Percentiles rank a stretch among this genome's conserved stretches.
Conservation (phyloP, 192 early-diverging fungal genomes). For the Rhizophagus clarus region DNA sequence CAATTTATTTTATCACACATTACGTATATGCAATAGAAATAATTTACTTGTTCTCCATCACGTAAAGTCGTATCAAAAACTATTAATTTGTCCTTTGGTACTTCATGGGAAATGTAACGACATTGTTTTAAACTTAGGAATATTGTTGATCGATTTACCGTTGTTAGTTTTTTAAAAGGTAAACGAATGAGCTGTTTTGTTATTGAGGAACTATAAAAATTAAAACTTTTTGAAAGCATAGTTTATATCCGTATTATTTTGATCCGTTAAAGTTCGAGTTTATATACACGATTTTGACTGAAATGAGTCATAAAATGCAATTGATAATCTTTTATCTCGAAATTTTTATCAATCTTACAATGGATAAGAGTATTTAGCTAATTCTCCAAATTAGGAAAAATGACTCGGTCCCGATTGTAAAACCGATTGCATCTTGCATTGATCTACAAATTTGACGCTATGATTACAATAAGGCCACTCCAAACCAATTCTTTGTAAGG, state of each 20-base stretch:
- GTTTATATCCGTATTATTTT: not conserved
- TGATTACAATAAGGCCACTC: too few relatives aligned
- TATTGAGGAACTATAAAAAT: not conserved
- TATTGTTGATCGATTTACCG: not conserved
- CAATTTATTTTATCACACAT: too few relatives aligned
- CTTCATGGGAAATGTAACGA: not conserved
- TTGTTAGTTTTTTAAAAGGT: not conserved
- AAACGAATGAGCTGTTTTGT: not conserved
- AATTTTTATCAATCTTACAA: too few relatives aligned
- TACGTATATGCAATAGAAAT: not conserved
- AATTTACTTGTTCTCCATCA: constrained; percentile 89
- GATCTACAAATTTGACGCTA: too few relatives aligned
- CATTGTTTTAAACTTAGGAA: not conserved
- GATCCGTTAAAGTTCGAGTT: too few relatives aligned
- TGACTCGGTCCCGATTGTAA: too few relatives aligned
- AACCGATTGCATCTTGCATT: too few relatives aligned
- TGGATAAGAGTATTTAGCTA: not conserved
- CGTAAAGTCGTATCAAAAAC: constrained; percentile 97
- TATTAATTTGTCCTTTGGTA: constrained; percentile 74
- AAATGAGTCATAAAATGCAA: too few relatives aligned
- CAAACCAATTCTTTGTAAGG: too few relatives aligned
- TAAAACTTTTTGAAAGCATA: constrained; percentile 5
- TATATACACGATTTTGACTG: too few relatives aligned
- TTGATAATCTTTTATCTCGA: too few relatives aligned
- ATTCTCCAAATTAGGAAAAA: not conserved